These are phyloP conservation scores for Coemansia sp. DNA, from an alignment of 192 early-diverging fungal genomes.

Conservation along the genomic window DNA sequence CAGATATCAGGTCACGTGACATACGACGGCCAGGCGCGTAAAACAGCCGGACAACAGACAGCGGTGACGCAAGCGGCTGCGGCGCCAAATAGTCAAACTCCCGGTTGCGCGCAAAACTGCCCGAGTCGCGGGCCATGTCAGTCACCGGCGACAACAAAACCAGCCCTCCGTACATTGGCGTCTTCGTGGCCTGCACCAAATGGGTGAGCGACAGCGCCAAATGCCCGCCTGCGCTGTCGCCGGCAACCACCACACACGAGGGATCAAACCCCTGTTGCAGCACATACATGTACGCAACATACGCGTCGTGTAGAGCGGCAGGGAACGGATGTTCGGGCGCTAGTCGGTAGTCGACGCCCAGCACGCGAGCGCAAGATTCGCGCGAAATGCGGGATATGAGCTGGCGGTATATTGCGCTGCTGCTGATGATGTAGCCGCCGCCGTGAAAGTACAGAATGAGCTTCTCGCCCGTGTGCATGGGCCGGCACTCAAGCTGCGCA, in stretches of 20 bases:
- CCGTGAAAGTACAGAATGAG: slow-evolving; percentile 76
- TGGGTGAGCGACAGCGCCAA: slow-evolving; percentile 58
- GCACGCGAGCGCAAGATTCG: slow-evolving; percentile 18
- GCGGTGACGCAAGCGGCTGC: slow-evolving; percentile 15
- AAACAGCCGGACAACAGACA: slow-evolving; percentile 15
- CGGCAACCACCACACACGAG: slow-evolving; percentile 59
- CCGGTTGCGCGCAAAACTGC: slow-evolving; percentile 14
- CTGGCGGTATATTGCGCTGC: slow-evolving; percentile 42
- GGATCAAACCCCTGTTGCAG: slow-evolving; percentile 60
- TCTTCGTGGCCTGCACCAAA: slow-evolving; percentile 54
- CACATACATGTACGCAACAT: slow-evolving; percentile 56
- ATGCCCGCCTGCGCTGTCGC: slow-evolving; percentile 72
- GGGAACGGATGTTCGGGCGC: slow-evolving; percentile 50
- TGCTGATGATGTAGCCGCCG: slow-evolving; percentile 61
- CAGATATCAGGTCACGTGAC: slow-evolving; percentile 11
- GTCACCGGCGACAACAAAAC: slow-evolving; percentile 55
- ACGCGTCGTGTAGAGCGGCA: slow-evolving; percentile 61
- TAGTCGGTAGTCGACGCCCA: slow-evolving; percentile 46
- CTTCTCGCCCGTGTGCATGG: slow-evolving; percentile 26
- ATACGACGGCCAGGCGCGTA: slow-evolving; percentile 30
- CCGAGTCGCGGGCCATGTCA: slow-evolving; percentile 7
- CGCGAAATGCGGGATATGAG: slow-evolving; percentile 56
- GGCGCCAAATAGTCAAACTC: slow-evolving; percentile 20
- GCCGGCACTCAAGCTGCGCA: slow-evolving; percentile 17
- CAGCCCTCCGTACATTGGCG: slow-evolving; percentile 52